These are phyloP conservation scores for Pycnococcus provasolii DNA, from an alignment of 139 green algal genomes.

Conservation along the genomic window DNA sequence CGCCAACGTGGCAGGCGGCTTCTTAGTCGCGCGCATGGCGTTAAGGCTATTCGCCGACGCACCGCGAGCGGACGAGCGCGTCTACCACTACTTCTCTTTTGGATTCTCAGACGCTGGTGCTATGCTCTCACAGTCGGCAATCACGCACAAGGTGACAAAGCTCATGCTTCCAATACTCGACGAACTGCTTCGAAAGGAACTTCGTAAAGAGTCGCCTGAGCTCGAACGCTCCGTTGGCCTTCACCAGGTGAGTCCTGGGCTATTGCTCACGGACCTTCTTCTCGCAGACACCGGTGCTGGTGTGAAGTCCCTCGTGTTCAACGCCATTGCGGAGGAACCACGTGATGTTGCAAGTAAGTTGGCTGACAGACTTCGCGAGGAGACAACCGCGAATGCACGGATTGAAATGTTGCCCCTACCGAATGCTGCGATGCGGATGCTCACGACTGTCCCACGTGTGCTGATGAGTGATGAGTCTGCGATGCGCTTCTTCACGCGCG, in stretches of 20 bases:
- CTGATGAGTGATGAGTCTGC: background rate
- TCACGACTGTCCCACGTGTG: background rate
- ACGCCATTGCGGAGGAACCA: background rate
- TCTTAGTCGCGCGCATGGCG: background rate
- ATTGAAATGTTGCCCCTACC: background rate
- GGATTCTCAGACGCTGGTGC: background rate
- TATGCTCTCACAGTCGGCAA: background rate
- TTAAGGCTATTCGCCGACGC: conserved; percentile 2
- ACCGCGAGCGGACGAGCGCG: background rate
- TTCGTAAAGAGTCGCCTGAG: background rate
- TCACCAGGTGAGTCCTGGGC: conserved; percentile 1
- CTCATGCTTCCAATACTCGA: background rate
- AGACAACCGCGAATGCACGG: background rate
- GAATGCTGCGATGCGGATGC: background rate
- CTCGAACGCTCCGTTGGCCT: background rate
- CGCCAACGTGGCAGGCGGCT: background rate
- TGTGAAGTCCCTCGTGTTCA: background rate
- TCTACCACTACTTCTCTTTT: conserved; percentile 5
- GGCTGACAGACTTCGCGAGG: background rate
- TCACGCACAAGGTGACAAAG: conserved; percentile 4
- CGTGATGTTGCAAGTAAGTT: background rate
- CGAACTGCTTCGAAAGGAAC: background rate
- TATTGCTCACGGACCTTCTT: conserved; percentile 14
- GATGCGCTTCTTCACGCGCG: background rate
- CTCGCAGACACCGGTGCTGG: background rate